Conservation (phyloP, 2,329 filamentous ascomycete genomes). For the Xylaria sp. region DNA sequence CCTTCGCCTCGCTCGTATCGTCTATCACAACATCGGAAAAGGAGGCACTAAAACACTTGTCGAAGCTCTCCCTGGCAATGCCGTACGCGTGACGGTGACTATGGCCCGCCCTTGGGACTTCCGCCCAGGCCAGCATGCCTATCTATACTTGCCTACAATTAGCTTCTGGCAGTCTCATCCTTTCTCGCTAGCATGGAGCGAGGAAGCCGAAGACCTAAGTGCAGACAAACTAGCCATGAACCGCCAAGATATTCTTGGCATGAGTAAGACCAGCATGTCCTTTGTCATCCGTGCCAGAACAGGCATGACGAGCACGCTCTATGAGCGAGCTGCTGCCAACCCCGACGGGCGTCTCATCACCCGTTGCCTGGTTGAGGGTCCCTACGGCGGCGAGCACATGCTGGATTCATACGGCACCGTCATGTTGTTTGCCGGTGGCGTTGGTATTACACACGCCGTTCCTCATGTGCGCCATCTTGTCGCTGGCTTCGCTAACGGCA, state of each 20-base stretch:
- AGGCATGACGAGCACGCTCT: conserved; percentile 73
- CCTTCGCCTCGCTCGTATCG: conserved; percentile 62
- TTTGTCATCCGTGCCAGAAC: conserved; percentile 76
- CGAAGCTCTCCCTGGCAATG: conserved; percentile 77
- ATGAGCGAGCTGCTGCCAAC: conserved; percentile 67
- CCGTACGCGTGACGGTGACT: conserved; percentile 73
- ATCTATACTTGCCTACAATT: conserved; percentile 76
- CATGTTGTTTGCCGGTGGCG: conserved; percentile 79
- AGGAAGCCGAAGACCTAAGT: conserved; percentile 61
- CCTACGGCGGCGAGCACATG: conserved; percentile 74
- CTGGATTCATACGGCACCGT: conserved; percentile 79
- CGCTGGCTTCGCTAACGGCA: conserved; percentile 69
- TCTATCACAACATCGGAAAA: conserved; percentile 69
- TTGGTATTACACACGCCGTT: conserved; percentile 81
- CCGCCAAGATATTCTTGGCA: conserved; percentile 62
- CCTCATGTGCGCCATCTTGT: conserved; percentile 77
- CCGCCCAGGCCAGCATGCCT: conserved; percentile 77
- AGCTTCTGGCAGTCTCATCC: conserved; percentile 78
- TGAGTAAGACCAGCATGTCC: conserved; percentile 69
- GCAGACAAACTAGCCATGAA: conserved; percentile 64
- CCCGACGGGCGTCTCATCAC: conserved; percentile 67
- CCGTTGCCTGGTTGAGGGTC: conserved; percentile 73
- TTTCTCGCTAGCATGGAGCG: conserved; percentile 80
- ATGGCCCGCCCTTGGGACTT: conserved; percentile 80
- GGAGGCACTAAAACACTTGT: conserved; percentile 72